Evolutionary conservation across 495 filamentous ascomycete genomes (phyloP).

Genomic region (Tuber calosporum): DNA sequence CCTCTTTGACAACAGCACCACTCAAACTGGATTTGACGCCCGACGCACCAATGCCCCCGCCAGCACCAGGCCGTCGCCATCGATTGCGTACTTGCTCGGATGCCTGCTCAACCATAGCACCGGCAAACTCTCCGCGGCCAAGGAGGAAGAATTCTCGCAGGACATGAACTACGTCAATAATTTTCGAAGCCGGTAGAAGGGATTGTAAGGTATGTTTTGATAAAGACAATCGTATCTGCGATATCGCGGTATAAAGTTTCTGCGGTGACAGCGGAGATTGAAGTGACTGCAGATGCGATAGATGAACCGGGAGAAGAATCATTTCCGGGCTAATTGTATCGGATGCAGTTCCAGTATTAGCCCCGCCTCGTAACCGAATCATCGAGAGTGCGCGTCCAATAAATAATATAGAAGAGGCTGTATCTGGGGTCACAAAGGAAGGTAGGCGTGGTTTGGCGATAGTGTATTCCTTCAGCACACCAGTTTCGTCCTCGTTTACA

Average conservation of each 20-base stretch:
- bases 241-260: conserved; percentile 61
- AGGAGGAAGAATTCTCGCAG: conserved; percentile 83
- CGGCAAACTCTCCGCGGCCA: conserved; percentile 80
- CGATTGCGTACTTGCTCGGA: conserved; percentile 61
- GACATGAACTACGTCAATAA: conserved; percentile 67
- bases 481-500: conserved; percentile 43
- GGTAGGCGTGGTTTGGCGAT: conserved; percentile 58
- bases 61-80: conserved; percentile 50
- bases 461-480: conserved; percentile 49
- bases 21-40: conserved; percentile 43
- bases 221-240: conserved; percentile 68
- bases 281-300: conserved; percentile 62
- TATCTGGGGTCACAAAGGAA: conserved; percentile 64
- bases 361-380: conserved; percentile 52
- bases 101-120: conserved; percentile 74
- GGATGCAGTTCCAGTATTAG: conserved; percentile 39
- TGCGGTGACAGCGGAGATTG: conserved; percentile 64
- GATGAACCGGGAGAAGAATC: conserved; percentile 63
- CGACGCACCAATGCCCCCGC: conserved; percentile 37
- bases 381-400: conserved; percentile 84
- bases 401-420: conserved; percentile 78
- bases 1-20: conserved; percentile 70
- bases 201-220: conserved; percentile 74
- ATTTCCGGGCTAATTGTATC: conserved; percentile 51
- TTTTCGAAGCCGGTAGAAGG: conserved; percentile 65